phyloP scores from a whole-genome alignment of 2,329 filamentous ascomycete species.

The Fusarium succisae region DNA sequence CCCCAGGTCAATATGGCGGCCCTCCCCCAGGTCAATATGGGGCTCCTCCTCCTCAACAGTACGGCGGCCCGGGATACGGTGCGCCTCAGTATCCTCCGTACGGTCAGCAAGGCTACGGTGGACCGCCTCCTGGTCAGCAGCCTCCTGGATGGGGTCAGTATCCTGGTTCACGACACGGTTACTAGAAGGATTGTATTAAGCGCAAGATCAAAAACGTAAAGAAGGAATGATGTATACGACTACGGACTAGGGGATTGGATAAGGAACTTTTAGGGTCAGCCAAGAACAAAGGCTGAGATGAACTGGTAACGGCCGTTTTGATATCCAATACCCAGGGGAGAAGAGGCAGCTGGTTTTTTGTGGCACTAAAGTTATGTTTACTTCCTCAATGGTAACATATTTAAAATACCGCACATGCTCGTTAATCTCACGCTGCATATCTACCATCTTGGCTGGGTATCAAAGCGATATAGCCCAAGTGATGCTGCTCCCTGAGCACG shows the following conservation, averaged over 20 bases:
- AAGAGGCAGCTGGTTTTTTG: neutral
- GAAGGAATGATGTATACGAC: neutral
- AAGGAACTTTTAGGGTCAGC: slow-evolving; percentile 1
- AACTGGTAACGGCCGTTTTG: slow-evolving; percentile 23
- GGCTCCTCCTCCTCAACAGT: slow-evolving; percentile 42
- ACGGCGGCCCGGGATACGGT: slow-evolving; percentile 41
- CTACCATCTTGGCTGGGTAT: neutral
- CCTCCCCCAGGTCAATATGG: slow-evolving; percentile 46
- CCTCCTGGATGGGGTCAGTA: slow-evolving; percentile 50
- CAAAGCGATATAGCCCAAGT: slow-evolving; percentile 5
- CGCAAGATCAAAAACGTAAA: neutral
- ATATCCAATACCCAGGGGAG: slow-evolving; percentile 32
- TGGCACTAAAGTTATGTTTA: slow-evolving; percentile 8
- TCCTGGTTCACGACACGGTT: slow-evolving; percentile 51
- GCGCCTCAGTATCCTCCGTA: slow-evolving; percentile 32
- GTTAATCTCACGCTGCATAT: slow-evolving; percentile 10
- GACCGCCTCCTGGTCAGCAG: slow-evolving; percentile 33
- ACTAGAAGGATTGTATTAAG: slow-evolving; percentile 29
- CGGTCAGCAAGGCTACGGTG: slow-evolving; percentile 33
- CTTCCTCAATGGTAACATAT: slow-evolving; percentile 11
- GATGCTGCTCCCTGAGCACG: slow-evolving; percentile 17
- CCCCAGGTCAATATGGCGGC: slow-evolving; percentile 43
- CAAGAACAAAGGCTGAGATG: slow-evolving; percentile 13
- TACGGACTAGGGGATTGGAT: slow-evolving; percentile 3
- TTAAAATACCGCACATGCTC: slow-evolving; percentile 10